Evolutionary conservation across 2,329 filamentous ascomycete species (phyloP).

Genomic region (Tolypocladium guangdongense): DNA sequence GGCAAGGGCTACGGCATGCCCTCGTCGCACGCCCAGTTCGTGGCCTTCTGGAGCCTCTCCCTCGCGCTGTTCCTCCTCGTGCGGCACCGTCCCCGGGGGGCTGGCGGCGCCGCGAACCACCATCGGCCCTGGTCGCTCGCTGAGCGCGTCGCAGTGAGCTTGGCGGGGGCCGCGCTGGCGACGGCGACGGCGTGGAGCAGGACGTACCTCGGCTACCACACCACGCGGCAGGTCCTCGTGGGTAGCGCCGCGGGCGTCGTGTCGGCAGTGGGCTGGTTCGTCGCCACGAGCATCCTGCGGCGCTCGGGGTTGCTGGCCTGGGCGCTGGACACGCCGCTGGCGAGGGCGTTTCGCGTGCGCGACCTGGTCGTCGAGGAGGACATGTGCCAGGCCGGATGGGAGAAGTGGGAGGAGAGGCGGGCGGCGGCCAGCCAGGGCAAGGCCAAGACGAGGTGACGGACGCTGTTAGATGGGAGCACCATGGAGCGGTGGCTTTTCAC

Average conservation of each 20-base stretch:
- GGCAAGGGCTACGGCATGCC: conserved; percentile 99
- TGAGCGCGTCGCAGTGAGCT: conserved; percentile 45
- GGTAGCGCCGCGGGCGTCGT: conserved; percentile 60
- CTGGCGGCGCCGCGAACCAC: conserved; percentile 2
- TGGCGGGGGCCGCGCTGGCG: conserved; percentile 50
- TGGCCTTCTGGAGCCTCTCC: conserved; percentile 80
- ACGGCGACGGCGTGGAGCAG: conserved; percentile 67
- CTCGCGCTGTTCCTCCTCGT: conserved; percentile 75
- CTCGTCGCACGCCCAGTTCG: conserved; percentile 86
- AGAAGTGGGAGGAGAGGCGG: conserved; percentile 63
- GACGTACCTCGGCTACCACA: conserved; percentile 90
- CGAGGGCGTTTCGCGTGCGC: conserved; percentile 58
- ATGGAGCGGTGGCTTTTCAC: neutral
- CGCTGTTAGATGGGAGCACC: neutral
- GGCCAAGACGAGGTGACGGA: conserved; percentile 16
- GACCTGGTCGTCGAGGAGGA: conserved; percentile 86
- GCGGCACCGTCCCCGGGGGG: conserved; percentile 52
- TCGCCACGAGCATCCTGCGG: conserved; percentile 54
- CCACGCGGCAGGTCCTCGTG: conserved; percentile 72
- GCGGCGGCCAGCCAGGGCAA: conserved; percentile 19
- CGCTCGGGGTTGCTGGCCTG: conserved; percentile 59
- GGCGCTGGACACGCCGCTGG: conserved; percentile 55
- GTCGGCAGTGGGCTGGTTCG: conserved; percentile 72
- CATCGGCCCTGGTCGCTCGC: conserved; percentile 43
- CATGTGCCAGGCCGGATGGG: conserved; percentile 84